Percentiles rank a stretch among this genome's conserved stretches.
Evolutionary conservation across 805 yeast species (phyloP).

Genomic region (Myxozyma lipomycoides): DNA sequence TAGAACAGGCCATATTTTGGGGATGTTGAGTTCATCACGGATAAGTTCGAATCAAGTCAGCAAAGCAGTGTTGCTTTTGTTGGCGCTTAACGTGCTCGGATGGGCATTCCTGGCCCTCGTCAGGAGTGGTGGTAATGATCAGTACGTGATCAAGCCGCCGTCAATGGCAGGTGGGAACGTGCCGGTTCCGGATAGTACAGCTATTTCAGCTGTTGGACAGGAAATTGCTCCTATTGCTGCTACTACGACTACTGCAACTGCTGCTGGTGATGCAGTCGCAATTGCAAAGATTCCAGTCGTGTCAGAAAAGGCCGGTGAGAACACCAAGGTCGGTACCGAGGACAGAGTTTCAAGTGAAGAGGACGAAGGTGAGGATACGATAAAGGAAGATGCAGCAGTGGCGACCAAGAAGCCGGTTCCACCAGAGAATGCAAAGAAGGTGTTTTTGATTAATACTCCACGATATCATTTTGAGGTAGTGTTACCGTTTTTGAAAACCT

Average conservation of each 20-base stretch:
- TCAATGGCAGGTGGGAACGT: background rate
- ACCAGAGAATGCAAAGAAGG: background rate
- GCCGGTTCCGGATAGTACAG: no score
- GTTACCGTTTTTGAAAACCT: conserved; percentile 16
- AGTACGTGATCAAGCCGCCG: background rate
- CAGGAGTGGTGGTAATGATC: background rate
- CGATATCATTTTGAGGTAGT: conserved; percentile 26
- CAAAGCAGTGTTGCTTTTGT: background rate
- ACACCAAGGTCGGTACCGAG: background rate
- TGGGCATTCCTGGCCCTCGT: background rate
- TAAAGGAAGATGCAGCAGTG: background rate
- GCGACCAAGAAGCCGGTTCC: background rate
- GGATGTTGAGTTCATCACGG: background rate
- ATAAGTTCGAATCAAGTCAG: background rate
- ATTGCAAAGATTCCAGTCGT: no score
- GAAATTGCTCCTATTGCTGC: no score
- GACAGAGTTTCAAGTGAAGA: background rate
- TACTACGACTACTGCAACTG: no score
- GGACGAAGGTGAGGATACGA: background rate
- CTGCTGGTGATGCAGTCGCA: background rate
- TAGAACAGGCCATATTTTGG: background rate
- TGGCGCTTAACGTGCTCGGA: background rate
- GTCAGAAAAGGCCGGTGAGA: background rate
- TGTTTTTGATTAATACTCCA: conserved; percentile 19
- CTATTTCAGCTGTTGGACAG: no score